Evolutionary conservation across 495 filamentous ascomycete species (phyloP).

Genomic region (Neurospora terricola): DNA sequence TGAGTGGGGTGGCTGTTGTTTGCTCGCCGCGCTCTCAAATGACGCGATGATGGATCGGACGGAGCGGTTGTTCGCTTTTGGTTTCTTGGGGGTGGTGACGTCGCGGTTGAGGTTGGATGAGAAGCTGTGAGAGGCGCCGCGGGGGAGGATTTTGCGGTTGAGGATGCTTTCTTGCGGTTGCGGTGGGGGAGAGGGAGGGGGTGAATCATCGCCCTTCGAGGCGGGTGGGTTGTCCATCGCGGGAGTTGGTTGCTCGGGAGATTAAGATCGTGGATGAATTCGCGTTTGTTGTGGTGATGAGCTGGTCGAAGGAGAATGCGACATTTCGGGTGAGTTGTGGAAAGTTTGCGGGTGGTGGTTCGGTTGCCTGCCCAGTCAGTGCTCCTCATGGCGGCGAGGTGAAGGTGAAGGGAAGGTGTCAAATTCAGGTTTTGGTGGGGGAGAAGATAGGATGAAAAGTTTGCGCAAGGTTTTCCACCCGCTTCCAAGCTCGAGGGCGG

Average conservation of each 20-base stretch:
- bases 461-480: background rate
- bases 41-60: constrained; percentile 12
- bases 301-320: background rate
- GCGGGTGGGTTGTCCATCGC: background rate
- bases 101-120: constrained; percentile 11
- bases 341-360: background rate
- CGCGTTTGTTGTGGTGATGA: background rate
- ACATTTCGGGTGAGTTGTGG: background rate
- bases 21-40: constrained; percentile 6
- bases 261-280: background rate
- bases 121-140: constrained; percentile 7
- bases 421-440: background rate
- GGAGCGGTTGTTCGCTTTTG: background rate
- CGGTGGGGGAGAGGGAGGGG: background rate
- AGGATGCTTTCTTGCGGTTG: constrained; percentile 7
- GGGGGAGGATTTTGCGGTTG: constrained; percentile 13
- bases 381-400: background rate
- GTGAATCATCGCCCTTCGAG: background rate
- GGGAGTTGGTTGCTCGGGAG: background rate
- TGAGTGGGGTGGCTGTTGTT: background rate
- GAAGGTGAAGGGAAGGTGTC: background rate
- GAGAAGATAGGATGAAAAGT: background rate
- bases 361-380: background rate
- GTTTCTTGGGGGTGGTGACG: background rate
- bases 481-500: background rate